Base-by-base conservation (phyloP, 495 filamentous ascomycete species). In the Aspergillus cavernicola region DNA sequence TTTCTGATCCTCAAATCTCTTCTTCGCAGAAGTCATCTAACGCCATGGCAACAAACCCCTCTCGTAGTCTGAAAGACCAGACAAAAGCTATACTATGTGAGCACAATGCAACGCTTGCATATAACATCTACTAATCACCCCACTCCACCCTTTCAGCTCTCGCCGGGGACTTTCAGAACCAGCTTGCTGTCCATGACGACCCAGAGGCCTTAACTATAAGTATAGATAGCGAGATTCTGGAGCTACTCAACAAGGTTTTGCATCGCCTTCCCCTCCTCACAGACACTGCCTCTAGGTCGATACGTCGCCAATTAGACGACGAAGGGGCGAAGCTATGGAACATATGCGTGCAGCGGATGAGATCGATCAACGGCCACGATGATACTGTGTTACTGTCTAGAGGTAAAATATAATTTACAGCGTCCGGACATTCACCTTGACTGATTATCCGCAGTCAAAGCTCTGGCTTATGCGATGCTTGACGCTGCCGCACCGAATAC, bases 401-500 rank as follows among this genome's bases (percentile, higher is more conserved):
- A 58, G 52, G 63, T 59, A 57, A 13, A 15, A n/a, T 38, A 9
- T 3, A 33, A 33, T 3, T 10, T 9, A 33, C 12, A 13, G 1
- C 9, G 31, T 45, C 6, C 4, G 20, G 8, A 16, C 24, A 22
- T 23, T 35, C 3, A 13, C 26, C 2, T 33, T 33, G 11, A 13
- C 31, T 33, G 3, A 33, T 9, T 4, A 23, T n/a, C 6, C 36
- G n/a, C 24, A 67, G 78, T 80, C 4, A 83, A 85, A 44, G 77
- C 83, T 26, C 80, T 93, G 49, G 84, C 87, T 2, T 90, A 87
- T 57, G 69, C 83, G 22, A 71, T 96, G 53, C 67, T 96, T 33
- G 86, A 84, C 24, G 66, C 77, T 35, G 84, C 83, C 22, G 77
- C 81, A 56, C 69, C 68, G 40, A 64, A 56, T 49, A 56, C 65